phyloP scores from a whole-genome alignment of 2,329 filamentous ascomycete species.

The Chaetomium olivaceum region DNA sequence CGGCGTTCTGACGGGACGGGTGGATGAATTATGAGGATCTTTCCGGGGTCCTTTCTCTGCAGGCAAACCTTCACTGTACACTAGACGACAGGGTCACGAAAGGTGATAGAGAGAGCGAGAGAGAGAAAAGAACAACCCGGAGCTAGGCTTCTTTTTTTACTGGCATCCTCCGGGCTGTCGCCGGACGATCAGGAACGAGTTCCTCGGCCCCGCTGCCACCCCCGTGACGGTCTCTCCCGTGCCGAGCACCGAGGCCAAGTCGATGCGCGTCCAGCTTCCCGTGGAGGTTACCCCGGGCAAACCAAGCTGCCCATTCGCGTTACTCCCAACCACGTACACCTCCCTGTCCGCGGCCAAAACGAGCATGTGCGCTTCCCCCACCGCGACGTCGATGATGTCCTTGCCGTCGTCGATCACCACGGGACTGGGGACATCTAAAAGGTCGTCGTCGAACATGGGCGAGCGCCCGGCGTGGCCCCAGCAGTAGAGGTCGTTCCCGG shows the following conservation, averaged over 20 bases:
- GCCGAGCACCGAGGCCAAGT: constrained; percentile 19
- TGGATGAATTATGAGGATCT: constrained; percentile 24
- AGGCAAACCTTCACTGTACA: constrained; percentile 42
- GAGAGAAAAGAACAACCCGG: constrained; percentile 32
- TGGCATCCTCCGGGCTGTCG: constrained; percentile 20
- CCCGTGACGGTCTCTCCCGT: constrained; percentile 38
- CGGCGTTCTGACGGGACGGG: constrained; percentile 25
- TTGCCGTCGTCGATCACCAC: constrained; percentile 49
- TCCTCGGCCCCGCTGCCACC: constrained; percentile 52
- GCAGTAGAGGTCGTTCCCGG: constrained; percentile 58
- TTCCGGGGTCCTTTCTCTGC: constrained; percentile 27
- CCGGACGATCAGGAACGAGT: constrained; percentile 50
- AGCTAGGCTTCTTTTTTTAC: constrained; percentile 8
- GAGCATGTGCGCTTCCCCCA: constrained; percentile 62
- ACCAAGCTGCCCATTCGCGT: constrained; percentile 62
- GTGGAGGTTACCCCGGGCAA: constrained; percentile 34
- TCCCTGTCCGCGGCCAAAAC: constrained; percentile 51
- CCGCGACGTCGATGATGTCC: constrained; percentile 57
- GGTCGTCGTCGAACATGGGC: constrained; percentile 35
- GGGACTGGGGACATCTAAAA: constrained; percentile 44
- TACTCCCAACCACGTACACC: constrained; percentile 58
- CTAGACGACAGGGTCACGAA: constrained; percentile 33
- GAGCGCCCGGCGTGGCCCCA: constrained; percentile 54
- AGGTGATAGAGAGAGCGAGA: constrained; percentile 42
- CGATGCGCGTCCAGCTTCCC: constrained; percentile 42